A percentile compares a stretch with the other conserved stretches of the same genome.
Evolutionary conservation across 2,329 filamentous ascomycete species (phyloP).

Genomic region (Alternaria postmessia): DNA sequence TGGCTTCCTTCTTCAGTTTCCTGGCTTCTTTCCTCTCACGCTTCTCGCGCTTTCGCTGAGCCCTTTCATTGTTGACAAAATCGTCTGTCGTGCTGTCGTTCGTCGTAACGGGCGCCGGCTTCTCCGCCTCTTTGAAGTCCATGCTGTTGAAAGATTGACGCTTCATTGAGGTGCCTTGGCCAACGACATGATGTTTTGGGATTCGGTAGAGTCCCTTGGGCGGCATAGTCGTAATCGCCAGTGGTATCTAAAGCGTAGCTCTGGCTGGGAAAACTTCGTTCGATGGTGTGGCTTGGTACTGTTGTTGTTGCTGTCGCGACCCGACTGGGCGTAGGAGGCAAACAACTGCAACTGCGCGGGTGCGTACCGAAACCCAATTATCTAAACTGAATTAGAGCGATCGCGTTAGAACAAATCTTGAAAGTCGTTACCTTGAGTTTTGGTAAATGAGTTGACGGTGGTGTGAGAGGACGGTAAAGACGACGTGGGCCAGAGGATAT

Average conservation of each 20-base stretch:
- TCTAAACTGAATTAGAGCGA: not conserved
- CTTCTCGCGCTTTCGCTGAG: constrained; percentile 8
- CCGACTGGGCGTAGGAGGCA: not conserved
- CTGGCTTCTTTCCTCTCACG: constrained; percentile 16
- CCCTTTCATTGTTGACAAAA: not conserved
- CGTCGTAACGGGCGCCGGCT: not conserved
- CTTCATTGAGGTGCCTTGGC: constrained; percentile 3
- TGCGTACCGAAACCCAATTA: not conserved
- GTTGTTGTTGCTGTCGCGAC: not conserved
- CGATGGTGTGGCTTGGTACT: not conserved
- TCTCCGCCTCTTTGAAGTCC: constrained; percentile 23
- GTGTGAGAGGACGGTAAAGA: not conserved
- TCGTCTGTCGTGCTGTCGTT: not conserved
- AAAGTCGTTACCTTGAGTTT: not conserved
- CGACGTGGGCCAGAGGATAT: not conserved
- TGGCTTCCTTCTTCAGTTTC: constrained; percentile 8
- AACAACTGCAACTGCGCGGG: not conserved
- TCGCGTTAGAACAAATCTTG: not conserved
- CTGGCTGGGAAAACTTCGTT: not conserved
- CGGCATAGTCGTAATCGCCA: constrained; percentile 20
- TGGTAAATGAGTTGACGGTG: not conserved
- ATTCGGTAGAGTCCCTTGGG: constrained; percentile 36
- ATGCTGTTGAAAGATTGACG: constrained; percentile 32
- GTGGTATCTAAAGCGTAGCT: not conserved
- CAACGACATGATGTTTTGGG: constrained; percentile 32